A percentile compares a stretch with the other conserved stretches of the same genome.
Conservation (phyloP, 768 basidiomycete species). For the Gautieria morchelliformis region DNA sequence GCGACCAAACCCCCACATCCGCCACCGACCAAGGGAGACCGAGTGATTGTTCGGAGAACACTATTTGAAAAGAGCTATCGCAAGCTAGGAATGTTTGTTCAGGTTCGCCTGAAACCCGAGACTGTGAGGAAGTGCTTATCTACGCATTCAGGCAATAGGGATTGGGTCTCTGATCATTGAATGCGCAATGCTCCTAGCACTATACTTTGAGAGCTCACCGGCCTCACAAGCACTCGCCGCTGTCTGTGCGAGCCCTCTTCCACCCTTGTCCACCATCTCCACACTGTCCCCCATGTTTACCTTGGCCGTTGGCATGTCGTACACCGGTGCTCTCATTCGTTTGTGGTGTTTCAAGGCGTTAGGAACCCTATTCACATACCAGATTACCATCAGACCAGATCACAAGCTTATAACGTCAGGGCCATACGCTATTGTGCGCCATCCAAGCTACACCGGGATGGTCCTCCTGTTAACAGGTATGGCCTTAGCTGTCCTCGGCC, state of each 20-base stretch:
- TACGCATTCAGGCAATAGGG: background rate
- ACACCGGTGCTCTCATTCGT: constrained; percentile 15
- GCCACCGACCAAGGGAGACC: background rate
- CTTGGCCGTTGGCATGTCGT: too few relatives aligned
- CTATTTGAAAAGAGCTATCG: background rate
- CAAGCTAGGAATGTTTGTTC: background rate
- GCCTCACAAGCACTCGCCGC: background rate
- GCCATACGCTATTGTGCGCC: constrained; percentile 16
- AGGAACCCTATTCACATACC: constrained; percentile 14
- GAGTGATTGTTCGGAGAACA: background rate
- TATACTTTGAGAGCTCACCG: background rate
- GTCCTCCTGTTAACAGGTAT: background rate
- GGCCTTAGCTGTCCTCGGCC: background rate
- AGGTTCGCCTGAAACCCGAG: background rate
- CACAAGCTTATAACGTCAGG: constrained; percentile 14
- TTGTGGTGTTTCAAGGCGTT: constrained; percentile 13
- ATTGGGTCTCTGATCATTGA: background rate
- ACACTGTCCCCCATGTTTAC: too few relatives aligned
- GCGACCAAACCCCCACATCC: background rate
- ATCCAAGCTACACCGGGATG: constrained; percentile 9
- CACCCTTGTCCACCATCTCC: too few relatives aligned
- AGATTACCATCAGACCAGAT: constrained; percentile 15
- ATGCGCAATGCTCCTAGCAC: background rate
- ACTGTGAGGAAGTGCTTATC: background rate
- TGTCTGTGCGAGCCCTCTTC: too few relatives aligned